Conservation (phyloP, 2,329 filamentous ascomycete species). For the Fusarium sp. region DNA sequence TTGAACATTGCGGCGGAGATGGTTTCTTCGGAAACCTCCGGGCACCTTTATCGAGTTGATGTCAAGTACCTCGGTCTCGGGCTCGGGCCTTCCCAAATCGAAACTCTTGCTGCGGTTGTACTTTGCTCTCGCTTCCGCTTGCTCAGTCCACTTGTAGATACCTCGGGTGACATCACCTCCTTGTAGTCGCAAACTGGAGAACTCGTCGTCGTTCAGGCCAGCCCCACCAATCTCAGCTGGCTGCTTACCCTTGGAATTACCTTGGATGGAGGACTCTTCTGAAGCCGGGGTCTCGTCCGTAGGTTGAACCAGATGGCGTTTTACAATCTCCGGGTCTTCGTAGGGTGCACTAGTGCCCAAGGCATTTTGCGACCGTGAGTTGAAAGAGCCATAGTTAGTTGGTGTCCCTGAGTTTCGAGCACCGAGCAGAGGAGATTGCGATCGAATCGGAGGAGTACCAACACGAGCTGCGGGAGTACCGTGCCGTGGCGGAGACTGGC, state of each 20-base stretch:
- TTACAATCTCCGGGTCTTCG: slow-evolving; percentile 93
- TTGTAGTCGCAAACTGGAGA: slow-evolving; percentile 92
- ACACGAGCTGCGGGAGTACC: slow-evolving; percentile 71
- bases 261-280: slow-evolving; percentile 61
- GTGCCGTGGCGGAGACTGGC: slow-evolving; percentile 76
- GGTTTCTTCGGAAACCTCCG: slow-evolving; percentile 93
- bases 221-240: slow-evolving; percentile 55
- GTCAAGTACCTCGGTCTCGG: slow-evolving; percentile 83
- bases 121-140: slow-evolving; percentile 78
- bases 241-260: slow-evolving; percentile 68
- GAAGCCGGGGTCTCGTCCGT: slow-evolving; percentile 61
- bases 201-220: slow-evolving; percentile 78
- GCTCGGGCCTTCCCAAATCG: slow-evolving; percentile 79
- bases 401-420: slow-evolving; percentile 64
- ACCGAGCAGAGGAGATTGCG: slow-evolving; percentile 58
- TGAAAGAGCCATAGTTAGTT: slow-evolving; percentile 88
- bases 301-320: slow-evolving; percentile 85
- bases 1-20: slow-evolving; percentile 79
- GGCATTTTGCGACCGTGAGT: slow-evolving; percentile 71
- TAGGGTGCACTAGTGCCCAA: slow-evolving; percentile 68
- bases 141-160: slow-evolving; percentile 97
- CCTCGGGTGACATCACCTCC: slow-evolving; percentile 94
- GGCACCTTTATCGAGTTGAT: slow-evolving; percentile 93
- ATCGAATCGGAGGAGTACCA: slow-evolving; percentile 66
- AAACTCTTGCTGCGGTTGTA: slow-evolving; percentile 90